Evolutionary conservation across 1,284 basidiomycete species (phyloP).

Genomic region (Phlebopus sp.): DNA sequence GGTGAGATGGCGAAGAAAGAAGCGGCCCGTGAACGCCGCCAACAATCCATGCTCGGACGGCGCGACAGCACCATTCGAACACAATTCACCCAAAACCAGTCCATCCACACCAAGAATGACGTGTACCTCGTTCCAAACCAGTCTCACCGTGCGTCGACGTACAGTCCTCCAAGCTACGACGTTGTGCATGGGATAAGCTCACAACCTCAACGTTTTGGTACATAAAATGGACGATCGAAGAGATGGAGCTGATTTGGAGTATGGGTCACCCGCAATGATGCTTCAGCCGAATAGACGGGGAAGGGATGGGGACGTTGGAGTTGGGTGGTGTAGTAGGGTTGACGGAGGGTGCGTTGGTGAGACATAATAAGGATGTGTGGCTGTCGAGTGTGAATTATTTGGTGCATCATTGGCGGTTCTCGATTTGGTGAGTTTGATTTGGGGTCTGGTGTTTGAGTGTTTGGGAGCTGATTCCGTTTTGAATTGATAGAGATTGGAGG

Average conservation of each 20-base stretch:
- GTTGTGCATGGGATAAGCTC: not conserved
- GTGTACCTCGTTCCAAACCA: not conserved
- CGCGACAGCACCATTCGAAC: not conserved
- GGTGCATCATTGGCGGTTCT: conserved; percentile 49
- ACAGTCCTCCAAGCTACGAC: conserved; percentile 5
- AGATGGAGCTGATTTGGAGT: conserved; percentile 1
- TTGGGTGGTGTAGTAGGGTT: conserved; percentile 26
- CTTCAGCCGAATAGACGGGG: conserved; percentile 45
- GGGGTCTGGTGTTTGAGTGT: not conserved
- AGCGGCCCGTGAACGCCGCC: conserved; percentile 36
- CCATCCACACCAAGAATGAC: conserved; percentile 5
- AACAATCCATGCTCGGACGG: conserved; percentile 10
- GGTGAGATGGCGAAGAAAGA: conserved; percentile 55
- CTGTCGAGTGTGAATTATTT: conserved; percentile 37
- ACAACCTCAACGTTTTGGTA: not conserved
- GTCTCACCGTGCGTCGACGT: not conserved
- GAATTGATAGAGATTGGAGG: not conserved
- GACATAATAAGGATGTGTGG: conserved; percentile 28
- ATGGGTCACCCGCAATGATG: conserved; percentile 9
- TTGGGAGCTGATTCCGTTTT: not conserved
- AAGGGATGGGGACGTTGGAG: conserved; percentile 38
- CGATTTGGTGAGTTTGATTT: conserved; percentile 41
- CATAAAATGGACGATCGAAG: not conserved
- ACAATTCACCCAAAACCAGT: not conserved
- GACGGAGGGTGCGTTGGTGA: conserved; percentile 37